Evolutionary conservation across 2,329 filamentous ascomycete genomes (phyloP).

Genomic region (Anisogramma anomala): DNA sequence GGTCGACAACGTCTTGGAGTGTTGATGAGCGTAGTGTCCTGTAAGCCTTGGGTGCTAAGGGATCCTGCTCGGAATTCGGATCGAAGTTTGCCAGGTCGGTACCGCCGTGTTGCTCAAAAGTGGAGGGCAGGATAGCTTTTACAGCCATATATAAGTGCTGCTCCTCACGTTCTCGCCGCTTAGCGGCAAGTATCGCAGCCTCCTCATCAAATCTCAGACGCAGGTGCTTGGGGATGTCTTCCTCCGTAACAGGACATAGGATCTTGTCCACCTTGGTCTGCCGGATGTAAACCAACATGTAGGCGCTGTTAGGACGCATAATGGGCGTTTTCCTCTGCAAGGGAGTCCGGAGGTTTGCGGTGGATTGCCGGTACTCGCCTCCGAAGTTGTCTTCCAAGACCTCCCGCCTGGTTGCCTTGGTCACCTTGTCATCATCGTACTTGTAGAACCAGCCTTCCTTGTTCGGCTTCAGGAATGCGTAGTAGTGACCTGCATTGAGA

Average conservation of each 20-base stretch:
- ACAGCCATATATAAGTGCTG: constrained; percentile 85
- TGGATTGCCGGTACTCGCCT: constrained; percentile 58
- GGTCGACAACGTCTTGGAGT: constrained; percentile 60
- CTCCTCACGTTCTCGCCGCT: constrained; percentile 81
- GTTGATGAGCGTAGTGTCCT: constrained; percentile 64
- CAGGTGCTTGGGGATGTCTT: constrained; percentile 73
- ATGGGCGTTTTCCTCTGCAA: constrained; percentile 46
- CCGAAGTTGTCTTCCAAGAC: constrained; percentile 95
- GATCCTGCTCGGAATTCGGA: constrained; percentile 40
- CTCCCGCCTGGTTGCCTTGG: constrained; percentile 81
- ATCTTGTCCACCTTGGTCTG: constrained; percentile 76
- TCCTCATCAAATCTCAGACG: constrained; percentile 75
- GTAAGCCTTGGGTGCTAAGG: constrained; percentile 60
- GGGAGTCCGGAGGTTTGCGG: constrained; percentile 33
- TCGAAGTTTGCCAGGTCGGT: constrained; percentile 73
- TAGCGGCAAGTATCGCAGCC: constrained; percentile 59
- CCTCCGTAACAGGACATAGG: constrained; percentile 60
- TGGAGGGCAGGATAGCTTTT: constrained; percentile 68
- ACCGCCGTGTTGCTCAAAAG: constrained; percentile 69
- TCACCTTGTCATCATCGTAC: constrained; percentile 95
- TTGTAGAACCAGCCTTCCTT: constrained; percentile 94
- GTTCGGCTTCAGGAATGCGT: constrained; percentile 86
- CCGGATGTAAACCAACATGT: constrained; percentile 97
- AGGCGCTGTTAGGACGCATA: constrained; percentile 70
- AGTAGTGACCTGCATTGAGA: constrained; percentile 95